Base-by-base conservation (phyloP, 2,329 filamentous ascomycete genomes). In the Calonectria montana region DNA sequence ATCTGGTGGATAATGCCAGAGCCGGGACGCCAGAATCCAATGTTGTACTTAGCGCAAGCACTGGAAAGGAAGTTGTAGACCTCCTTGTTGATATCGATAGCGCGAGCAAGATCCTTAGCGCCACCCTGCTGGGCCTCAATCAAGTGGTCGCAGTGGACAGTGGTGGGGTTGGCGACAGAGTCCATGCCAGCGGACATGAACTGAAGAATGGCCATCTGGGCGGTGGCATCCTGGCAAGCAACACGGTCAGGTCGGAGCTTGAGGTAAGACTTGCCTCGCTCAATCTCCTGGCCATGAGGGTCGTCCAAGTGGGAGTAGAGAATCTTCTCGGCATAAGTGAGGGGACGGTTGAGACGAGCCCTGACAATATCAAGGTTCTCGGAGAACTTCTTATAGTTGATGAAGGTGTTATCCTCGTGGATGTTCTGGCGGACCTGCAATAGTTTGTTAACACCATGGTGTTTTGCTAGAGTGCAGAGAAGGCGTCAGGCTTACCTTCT, bases 1-100 rank as follows among this genome's bases (percentile, higher is more conserved):
- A 98, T 98, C 90, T 98, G 97, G 89, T 99, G 97, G 81, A 99
- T 99, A 85, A 98, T 99, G 90, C 97, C 97, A 84, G 96, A 98
- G 80, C 97, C 97, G 77, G 97, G 97, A 86, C 91, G 95, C 97
- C 97, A 99, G 93, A 98, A 98, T 89, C 97, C 97, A 85, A 98
- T 98, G 91, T 98, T 96, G 91, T 98, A 99, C 90, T 98, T 99
- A 83, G 96, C 96, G 85, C 96, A 98, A 77, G 96, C 94, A 75
- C 93, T 92, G 74, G 95, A 91, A 83, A 99, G 88, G 91, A 99
- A 99, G 87, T 98, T 94, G 88, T 98, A 99, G 80, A 99, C 97
- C 87, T 98, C 96, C 91, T 97, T 97, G 93, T 98, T 98, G 88
- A 98, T 98, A 80, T 92, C 91, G 82, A 96, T 89, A 80, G 97